Evolutionary conservation across 1,284 basidiomycete genomes (phyloP), one percentile per base, ranked within the genome.

Genomic region (Kwoniella shivajii): DNA sequence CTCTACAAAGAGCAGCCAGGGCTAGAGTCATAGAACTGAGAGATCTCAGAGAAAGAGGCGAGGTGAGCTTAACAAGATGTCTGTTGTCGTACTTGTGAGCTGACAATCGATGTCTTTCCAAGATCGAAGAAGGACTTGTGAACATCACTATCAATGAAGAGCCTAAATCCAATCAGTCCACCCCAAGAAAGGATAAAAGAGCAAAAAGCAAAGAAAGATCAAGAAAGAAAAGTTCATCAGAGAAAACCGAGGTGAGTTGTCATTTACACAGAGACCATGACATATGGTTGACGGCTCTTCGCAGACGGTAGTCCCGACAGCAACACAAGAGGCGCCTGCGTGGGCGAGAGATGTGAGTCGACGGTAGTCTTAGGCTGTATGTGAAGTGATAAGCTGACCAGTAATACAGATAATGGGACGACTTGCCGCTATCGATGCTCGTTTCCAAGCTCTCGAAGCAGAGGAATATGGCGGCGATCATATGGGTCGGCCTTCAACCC

Each of bases 11-110:
- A 20, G 77, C 76, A 1, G 75, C 76, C 0, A 67, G 71, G 30
- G 70, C 72, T 0, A 57, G 77, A 7, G 73, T 78, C 5, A 71
- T 75, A 16, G 74, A 76, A 53, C 59, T 78, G 36, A 69, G 66
- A 39, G 70, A 71, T 47, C 56, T 72, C 38, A 59, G 64, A 42
- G 61, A 57, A 36, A 55, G 55, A 20, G 67, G 67, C 0, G 60
- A 66, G 50, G 33, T 57, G 34, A 46, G 16, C n/a, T 26, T 0
- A 9, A 11, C n/a, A 10, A 1, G 2, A 1, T 26, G 22, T 24
- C 2, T 1, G 6, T 48, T 6, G 27, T 36, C 14, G 7, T 18
- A 1, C n/a, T 6, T 14, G n/a, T 26, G 5, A 39, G 50, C 41
- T 51, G 7, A 51, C 22, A 9, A 22, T 0, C 6, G 29, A 13